Evolutionary conservation across 176 grass and related monocot species (phyloP).

Genomic region (Pontederia crassipes): DNA sequence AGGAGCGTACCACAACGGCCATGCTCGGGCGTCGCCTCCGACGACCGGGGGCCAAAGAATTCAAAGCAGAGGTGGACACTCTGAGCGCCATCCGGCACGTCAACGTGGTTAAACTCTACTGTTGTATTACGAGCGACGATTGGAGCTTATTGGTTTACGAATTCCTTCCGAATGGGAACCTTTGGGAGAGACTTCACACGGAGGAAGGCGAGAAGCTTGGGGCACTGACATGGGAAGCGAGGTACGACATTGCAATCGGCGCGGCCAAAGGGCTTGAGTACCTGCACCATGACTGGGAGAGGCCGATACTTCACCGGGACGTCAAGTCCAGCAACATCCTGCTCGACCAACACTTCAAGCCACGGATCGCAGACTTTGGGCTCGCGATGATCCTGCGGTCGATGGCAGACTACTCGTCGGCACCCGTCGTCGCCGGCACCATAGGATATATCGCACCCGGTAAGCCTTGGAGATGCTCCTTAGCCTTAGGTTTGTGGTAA

Average conservation of each 20-base stretch:
- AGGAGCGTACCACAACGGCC: background rate
- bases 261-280: slow-evolving; percentile 61
- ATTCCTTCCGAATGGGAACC: slow-evolving; percentile 86
- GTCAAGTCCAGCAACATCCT: slow-evolving; percentile 97
- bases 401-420: slow-evolving; percentile 10
- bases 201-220: slow-evolving; percentile 11
- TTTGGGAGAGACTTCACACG: slow-evolving; percentile 47
- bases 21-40: background rate
- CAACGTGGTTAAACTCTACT: slow-evolving; percentile 88
- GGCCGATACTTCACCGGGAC: slow-evolving; percentile 82
- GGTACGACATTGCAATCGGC: slow-evolving; percentile 60
- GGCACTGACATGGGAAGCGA: slow-evolving; percentile 38
- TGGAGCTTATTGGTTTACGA: slow-evolving; percentile 88
- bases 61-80: slow-evolving; percentile 80
- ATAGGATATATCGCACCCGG: slow-evolving; percentile 85
- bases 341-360: slow-evolving; percentile 76
- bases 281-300: slow-evolving; percentile 70
- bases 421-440: slow-evolving; percentile 55
- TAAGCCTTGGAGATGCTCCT: background rate
- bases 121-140: slow-evolving; percentile 67
- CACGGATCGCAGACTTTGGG: slow-evolving; percentile 79
- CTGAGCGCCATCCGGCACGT: slow-evolving; percentile 75
- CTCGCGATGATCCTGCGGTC: slow-evolving; percentile 69
- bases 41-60: slow-evolving; percentile 34
- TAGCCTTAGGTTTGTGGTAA: background rate